phyloP scores from a whole-genome alignment of 1,284 basidiomycete genomes.

The Heterobasidion occidentale region DNA sequence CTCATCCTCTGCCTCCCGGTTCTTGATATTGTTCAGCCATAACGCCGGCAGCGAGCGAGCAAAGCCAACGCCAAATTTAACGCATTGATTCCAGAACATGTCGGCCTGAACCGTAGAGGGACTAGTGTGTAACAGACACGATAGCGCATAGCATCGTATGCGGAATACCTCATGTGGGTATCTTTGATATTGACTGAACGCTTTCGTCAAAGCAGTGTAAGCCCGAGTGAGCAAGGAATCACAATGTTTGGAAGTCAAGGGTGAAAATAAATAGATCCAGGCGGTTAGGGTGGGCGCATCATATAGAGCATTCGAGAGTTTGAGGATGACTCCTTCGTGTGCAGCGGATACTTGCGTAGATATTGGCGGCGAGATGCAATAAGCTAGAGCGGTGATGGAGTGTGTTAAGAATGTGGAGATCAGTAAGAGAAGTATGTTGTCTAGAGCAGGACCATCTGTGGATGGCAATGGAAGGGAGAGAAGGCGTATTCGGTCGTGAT shows the following conservation, averaged over 20 bases:
- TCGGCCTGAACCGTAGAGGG: constrained; percentile 23
- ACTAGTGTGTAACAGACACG: constrained; percentile 22
- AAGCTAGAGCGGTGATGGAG: constrained; percentile 32
- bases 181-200: constrained; percentile 18
- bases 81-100: constrained; percentile 60
- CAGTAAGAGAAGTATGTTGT: constrained; percentile 40
- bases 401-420: constrained; percentile 53
- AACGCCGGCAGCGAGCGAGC: constrained; percentile 25
- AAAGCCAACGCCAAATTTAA: constrained; percentile 40
- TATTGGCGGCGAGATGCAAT: constrained; percentile 15
- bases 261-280: constrained; percentile 41
- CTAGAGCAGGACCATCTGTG: constrained; percentile 16
- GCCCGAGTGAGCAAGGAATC: constrained; percentile 51
- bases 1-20: constrained; percentile 21
- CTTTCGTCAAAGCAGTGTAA: constrained; percentile 45
- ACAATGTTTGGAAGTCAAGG: constrained; percentile 41
- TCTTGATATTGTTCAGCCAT: constrained; percentile 3
- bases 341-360: constrained; percentile 7
- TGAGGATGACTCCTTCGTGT: constrained; percentile 9
- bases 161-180: constrained; percentile 28
- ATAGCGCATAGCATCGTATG: constrained; percentile 26
- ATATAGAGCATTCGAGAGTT: constrained; percentile 29
- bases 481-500: constrained; percentile 20
- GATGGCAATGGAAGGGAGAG: constrained; percentile 37
- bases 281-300: constrained; percentile 34